A percentile compares a stretch with the other conserved stretches of the same genome.
phyloP scores from a whole-genome alignment of 495 filamentous ascomycete species.

The Aspergillus biplanus region DNA sequence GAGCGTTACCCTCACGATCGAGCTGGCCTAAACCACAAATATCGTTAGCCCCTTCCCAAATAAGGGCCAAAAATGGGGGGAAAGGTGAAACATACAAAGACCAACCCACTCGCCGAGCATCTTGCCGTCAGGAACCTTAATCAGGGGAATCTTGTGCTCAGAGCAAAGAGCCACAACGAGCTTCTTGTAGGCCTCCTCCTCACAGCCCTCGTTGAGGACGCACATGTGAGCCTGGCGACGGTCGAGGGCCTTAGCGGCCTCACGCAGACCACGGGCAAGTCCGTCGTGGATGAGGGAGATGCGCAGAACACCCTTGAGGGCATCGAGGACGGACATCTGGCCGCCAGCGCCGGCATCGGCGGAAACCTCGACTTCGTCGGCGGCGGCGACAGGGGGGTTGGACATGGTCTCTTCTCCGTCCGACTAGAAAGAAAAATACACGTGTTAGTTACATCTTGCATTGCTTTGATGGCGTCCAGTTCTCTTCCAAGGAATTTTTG shows the following conservation, averaged over 20 bases:
- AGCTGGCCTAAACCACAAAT: constrained; percentile 72
- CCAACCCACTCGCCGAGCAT: constrained; percentile 99
- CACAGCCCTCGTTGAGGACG: constrained; percentile 97
- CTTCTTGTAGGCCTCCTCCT: constrained; percentile 99
- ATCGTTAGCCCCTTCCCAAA: neutral
- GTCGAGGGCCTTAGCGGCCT: constrained; percentile 97
- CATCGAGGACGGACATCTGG: constrained; percentile 97
- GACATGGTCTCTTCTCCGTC: constrained; percentile 87
- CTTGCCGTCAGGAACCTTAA: constrained; percentile 99
- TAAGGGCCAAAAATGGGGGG: constrained; percentile 17
- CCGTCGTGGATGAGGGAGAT: constrained; percentile 99
- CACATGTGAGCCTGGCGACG: constrained; percentile 99
- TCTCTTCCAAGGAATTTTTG: neutral
- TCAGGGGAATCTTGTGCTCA: constrained; percentile 98
- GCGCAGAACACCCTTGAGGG: constrained; percentile 95
- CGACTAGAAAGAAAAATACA: constrained; percentile 52
- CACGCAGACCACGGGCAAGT: constrained; percentile 95
- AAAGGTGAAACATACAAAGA: constrained; percentile 74
- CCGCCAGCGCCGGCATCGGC: constrained; percentile 81
- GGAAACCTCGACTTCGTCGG: constrained; percentile 89
- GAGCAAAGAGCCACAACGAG: constrained; percentile 95
- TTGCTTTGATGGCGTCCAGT: neutral
- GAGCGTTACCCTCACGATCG: constrained; percentile 97
- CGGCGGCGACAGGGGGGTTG: constrained; percentile 66
- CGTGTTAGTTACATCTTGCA: constrained; percentile 19